Evolutionary conservation across 768 basidiomycete species (phyloP).

Genomic region (Pisolithus sp.): DNA sequence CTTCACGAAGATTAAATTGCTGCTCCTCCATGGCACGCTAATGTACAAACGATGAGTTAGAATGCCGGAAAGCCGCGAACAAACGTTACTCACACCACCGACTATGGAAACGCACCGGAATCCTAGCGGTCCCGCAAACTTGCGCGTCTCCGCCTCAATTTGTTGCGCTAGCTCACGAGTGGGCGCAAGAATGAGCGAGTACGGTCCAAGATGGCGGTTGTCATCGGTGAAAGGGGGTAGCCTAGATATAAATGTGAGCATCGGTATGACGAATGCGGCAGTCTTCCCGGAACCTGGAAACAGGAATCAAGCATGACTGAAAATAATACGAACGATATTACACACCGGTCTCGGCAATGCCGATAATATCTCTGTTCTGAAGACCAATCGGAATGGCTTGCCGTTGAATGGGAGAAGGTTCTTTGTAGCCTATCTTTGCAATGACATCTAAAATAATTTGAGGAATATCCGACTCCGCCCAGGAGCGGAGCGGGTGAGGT

Average conservation of each 20-base stretch:
- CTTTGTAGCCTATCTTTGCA: conserved; percentile 90
- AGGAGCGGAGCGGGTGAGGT: conserved; percentile 88
- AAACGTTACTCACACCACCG: conserved; percentile 61
- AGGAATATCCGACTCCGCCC: conserved; percentile 86
- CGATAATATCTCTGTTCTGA: conserved; percentile 94
- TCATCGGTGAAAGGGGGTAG: conserved; percentile 87
- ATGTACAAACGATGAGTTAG: conserved; percentile 9
- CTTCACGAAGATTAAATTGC: conserved; percentile 95
- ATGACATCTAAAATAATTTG: conserved; percentile 73
- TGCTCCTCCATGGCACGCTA: conserved; percentile 94
- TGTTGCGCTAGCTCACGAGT: conserved; percentile 99
- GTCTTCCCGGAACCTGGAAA: conserved; percentile 92
- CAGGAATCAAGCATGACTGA: conserved; percentile 1
- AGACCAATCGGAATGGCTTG: conserved; percentile 99
- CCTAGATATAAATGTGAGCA: conserved; percentile 89
- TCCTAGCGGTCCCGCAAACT: conserved; percentile 86
- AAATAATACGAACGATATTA: conserved; percentile 2
- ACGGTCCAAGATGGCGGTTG: conserved; percentile 89
- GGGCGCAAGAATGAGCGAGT: conserved; percentile 87
- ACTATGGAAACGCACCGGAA: conserved; percentile 97
- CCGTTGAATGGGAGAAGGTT: conserved; percentile 93
- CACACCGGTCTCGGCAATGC: conserved; percentile 95
- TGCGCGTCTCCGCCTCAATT: conserved; percentile 87
- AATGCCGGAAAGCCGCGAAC: conserved; percentile 6
- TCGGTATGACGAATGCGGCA: conserved; percentile 96